phyloP scores from a whole-genome alignment of 108 stramenopile species.

The Seminavis robusta region DNA sequence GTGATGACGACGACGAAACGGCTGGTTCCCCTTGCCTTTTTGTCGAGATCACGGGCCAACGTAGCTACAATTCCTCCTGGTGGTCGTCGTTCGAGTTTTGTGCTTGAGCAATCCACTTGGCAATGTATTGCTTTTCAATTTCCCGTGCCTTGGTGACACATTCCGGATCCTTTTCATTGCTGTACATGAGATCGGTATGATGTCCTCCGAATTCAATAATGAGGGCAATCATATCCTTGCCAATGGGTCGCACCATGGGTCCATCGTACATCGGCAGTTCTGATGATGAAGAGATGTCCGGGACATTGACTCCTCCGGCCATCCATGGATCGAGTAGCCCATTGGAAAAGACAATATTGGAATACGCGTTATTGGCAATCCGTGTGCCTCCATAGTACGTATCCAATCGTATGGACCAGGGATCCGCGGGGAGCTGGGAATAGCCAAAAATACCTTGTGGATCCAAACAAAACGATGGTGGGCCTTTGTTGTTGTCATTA shows the following conservation, averaged over 20 bases:
- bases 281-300: background rate
- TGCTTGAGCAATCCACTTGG: slow-evolving; percentile 47
- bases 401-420: slow-evolving; percentile 54
- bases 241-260: too few species aligned
- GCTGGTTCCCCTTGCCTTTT: too few species aligned
- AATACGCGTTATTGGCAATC: slow-evolving; percentile 26
- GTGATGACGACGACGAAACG: too few species aligned
- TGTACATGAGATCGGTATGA: slow-evolving; percentile 86
- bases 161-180: slow-evolving; percentile 50
- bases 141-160: slow-evolving; percentile 46
- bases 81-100: too few species aligned
- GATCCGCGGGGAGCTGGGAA: slow-evolving; percentile 39
- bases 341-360: slow-evolving; percentile 88
- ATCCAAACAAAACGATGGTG: slow-evolving; percentile 29
- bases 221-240: slow-evolving; percentile 50
- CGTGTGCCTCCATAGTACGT: slow-evolving; percentile 53
- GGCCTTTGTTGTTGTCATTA: slow-evolving; percentile 1
- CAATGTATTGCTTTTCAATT: slow-evolving; percentile 43
- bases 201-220: slow-evolving; percentile 79
- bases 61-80: too few species aligned
- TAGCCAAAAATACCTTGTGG: slow-evolving; percentile 52
- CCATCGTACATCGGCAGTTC: background rate
- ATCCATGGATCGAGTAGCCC: slow-evolving; percentile 88
- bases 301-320: slow-evolving; percentile 57
- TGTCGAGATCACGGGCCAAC: too few species aligned